Conservation (phyloP, 768 basidiomycete species). For the Agaricus subrufescens region DNA sequence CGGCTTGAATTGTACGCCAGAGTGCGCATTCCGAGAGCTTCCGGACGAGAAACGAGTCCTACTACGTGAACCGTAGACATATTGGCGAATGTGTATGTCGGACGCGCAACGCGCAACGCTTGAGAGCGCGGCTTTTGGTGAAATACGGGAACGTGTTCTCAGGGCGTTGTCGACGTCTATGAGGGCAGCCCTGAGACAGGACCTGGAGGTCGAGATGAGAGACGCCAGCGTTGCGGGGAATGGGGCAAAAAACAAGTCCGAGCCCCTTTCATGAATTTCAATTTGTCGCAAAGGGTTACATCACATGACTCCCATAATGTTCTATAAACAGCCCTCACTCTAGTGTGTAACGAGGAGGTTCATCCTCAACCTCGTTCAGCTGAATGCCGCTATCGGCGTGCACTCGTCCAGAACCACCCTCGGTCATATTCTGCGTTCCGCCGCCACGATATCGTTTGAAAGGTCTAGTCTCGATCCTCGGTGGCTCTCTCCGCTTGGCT, state of each 20-base stretch:
- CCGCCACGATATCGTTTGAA: too few species aligned
- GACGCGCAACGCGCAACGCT: neutral
- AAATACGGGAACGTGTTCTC: neutral
- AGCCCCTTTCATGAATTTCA: neutral
- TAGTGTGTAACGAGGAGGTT: constrained; percentile 1
- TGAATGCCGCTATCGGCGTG: constrained; percentile 2
- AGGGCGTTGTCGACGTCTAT: constrained; percentile 3
- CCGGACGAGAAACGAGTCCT: neutral
- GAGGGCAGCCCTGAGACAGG: constrained; percentile 7
- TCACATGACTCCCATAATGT: neutral
- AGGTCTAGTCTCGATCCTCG: too few species aligned
- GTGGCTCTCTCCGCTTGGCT: too few species aligned
- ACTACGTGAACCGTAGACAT: neutral
- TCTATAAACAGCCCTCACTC: neutral
- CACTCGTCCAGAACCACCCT: neutral
- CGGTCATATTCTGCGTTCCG: neutral
- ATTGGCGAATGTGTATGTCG: constrained; percentile 2
- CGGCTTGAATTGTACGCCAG: neutral
- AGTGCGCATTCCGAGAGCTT: neutral
- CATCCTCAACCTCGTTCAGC: neutral
- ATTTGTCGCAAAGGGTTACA: too few species aligned
- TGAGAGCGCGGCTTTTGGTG: neutral
- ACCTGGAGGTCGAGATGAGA: constrained; percentile 1
- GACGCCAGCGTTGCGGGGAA: neutral
- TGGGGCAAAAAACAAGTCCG: neutral